Percentiles rank a stretch among this genome's conserved stretches.
phyloP scores from a whole-genome alignment of 2,329 filamentous ascomycete genomes.

The Monosporascus sp. region DNA sequence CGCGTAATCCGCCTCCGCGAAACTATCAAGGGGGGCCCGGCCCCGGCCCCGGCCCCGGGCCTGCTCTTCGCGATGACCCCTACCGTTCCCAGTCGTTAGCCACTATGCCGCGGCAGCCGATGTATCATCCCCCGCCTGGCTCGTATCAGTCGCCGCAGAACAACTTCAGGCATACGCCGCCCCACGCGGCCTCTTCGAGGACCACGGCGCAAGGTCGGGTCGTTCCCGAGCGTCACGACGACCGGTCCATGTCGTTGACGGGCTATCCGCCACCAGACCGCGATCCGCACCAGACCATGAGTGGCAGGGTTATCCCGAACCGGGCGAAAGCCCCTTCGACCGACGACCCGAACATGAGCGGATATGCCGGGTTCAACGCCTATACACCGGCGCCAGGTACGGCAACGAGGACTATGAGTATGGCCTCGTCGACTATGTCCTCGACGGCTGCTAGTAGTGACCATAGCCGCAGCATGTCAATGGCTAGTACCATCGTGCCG shows the following conservation, averaged over 20 bases:
- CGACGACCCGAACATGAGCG: conserved; percentile 32
- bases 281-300: conserved; percentile 86
- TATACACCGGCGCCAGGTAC: conserved; percentile 44
- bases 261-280: conserved; percentile 69
- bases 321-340: conserved; percentile 44
- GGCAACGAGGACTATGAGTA: conserved; percentile 56
- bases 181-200: conserved; percentile 59
- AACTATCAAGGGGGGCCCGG: conserved; percentile 50
- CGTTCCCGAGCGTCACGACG: conserved; percentile 86
- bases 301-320: conserved; percentile 83
- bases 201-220: conserved; percentile 89
- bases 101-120: conserved; percentile 64
- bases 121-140: conserved; percentile 60
- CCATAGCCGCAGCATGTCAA: conserved; percentile 72
- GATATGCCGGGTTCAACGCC: conserved; percentile 29
- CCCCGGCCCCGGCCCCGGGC: conserved; percentile 40
- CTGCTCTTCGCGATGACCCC: conserved; percentile 76
- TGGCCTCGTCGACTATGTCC: conserved; percentile 52
- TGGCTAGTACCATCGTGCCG: conserved; percentile 76
- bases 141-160: conserved; percentile 62
- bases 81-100: conserved; percentile 94
- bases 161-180: conserved; percentile 73
- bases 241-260: conserved; percentile 94
- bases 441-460: conserved; percentile 41
- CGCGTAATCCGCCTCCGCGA: conserved; percentile 46